Percentiles rank a stretch among this genome's conserved stretches.
These are phyloP conservation scores for Epichloe aotearoae DNA, from an alignment of 2,329 filamentous ascomycete species.

Conservation along the genomic window DNA sequence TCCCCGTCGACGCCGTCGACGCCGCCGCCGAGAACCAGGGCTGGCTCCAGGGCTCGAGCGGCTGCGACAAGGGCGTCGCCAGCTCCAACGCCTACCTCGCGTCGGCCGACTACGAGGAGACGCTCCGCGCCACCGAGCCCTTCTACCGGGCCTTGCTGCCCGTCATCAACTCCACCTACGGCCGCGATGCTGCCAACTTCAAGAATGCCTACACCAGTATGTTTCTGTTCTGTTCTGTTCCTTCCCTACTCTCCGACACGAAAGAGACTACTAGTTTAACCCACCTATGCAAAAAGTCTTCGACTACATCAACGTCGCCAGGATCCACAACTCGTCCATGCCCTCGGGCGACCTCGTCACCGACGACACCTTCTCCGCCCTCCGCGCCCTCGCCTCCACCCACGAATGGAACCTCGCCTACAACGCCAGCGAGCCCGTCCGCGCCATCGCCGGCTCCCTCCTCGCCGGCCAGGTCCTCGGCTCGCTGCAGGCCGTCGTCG, in stretches of 20 bases:
- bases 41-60: constrained; percentile 46
- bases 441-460: constrained; percentile 45
- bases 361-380: constrained; percentile 41
- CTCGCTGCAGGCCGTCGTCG: constrained; percentile 39
- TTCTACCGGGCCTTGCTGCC: constrained; percentile 45
- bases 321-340: constrained; percentile 48
- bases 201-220: constrained; percentile 50
- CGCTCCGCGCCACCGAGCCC: constrained; percentile 38
- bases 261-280: too few species aligned
- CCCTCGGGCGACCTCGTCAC: constrained; percentile 47
- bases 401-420: constrained; percentile 78
- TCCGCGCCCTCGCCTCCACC: constrained; percentile 60
- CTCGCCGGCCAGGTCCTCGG: constrained; percentile 42
- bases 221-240: constrained; percentile 8
- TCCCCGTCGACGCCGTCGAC: constrained; percentile 36
- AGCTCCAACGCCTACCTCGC: constrained; percentile 42
- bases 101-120: constrained; percentile 31
- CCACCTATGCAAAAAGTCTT: constrained; percentile 32
- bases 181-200: constrained; percentile 32
- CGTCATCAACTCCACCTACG: constrained; percentile 40
- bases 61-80: constrained; percentile 40
- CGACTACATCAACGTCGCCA: constrained; percentile 46
- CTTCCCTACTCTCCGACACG: too few species aligned
- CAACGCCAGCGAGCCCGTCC: constrained; percentile 57
- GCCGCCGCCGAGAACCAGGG: constrained; percentile 40